Conservation (phyloP, 2,329 filamentous ascomycete genomes). For the Cryphonectria radicalis region DNA sequence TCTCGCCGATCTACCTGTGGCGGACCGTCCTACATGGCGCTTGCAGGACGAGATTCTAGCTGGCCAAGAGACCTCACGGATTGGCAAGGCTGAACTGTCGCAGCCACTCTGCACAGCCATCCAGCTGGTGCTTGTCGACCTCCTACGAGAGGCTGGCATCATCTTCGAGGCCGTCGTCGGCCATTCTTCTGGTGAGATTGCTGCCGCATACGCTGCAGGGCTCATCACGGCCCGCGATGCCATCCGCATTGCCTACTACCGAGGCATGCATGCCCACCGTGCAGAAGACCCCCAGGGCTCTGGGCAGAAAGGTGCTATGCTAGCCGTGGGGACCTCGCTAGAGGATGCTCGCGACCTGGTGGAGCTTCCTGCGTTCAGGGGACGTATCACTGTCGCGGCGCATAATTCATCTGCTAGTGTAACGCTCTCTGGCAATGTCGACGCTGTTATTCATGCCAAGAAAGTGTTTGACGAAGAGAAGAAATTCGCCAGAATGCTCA, state of each 20-base stretch:
- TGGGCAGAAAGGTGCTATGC: neutral
- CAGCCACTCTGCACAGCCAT: slow-evolving; percentile 44
- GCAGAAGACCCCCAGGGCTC: neutral
- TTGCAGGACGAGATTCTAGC: slow-evolving; percentile 1
- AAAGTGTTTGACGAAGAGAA: slow-evolving; percentile 33
- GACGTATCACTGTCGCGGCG: neutral
- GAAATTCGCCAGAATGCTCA: slow-evolving; percentile 38
- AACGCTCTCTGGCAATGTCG: slow-evolving; percentile 35
- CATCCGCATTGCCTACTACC: slow-evolving; percentile 45
- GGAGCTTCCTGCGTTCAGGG: neutral
- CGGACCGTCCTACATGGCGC: neutral
- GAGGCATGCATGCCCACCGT: slow-evolving; percentile 37
- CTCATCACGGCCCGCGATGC: slow-evolving; percentile 41
- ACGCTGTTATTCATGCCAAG: slow-evolving; percentile 36
- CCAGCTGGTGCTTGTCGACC: slow-evolving; percentile 47
- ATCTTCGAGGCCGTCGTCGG: slow-evolving; percentile 43
- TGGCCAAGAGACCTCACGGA: neutral
- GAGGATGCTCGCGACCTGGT: slow-evolving; percentile 15
- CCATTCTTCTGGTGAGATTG: slow-evolving; percentile 51
- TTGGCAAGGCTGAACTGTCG: slow-evolving; percentile 1
- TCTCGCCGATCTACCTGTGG: neutral
- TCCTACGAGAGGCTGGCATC: slow-evolving; percentile 41
- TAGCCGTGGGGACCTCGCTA: neutral
- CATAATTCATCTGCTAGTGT: slow-evolving; percentile 19
- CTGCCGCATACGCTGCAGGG: slow-evolving; percentile 48